phyloP scores from a whole-genome alignment of 1,284 basidiomycete species.

The Mycena sp. region DNA sequence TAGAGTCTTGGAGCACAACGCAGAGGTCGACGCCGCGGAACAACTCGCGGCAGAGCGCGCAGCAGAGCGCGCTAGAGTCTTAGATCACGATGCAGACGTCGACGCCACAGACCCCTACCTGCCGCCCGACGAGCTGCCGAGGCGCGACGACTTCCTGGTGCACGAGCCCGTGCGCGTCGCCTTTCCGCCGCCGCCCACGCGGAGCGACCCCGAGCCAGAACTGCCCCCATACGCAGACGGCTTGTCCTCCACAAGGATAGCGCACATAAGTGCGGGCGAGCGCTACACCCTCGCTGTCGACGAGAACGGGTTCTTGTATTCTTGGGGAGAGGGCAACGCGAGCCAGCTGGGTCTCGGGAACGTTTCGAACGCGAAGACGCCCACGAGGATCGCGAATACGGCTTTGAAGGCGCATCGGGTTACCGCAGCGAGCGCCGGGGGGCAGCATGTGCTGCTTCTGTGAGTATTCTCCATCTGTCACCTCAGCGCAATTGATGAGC shows the following conservation, averaged over 20 bases:
- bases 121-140: not conserved
- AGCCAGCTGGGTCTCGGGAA: slow-evolving; percentile 20
- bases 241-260: slow-evolving; percentile 8
- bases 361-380: slow-evolving; percentile 11
- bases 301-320: not conserved
- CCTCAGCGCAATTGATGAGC: not conserved
- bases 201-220: not conserved
- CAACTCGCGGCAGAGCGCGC: too few species aligned
- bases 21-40: not conserved
- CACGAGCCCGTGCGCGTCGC: not conserved
- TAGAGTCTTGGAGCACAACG: not conserved
- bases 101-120: not conserved
- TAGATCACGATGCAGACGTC: not conserved
- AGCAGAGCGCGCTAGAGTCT: slow-evolving; percentile 50
- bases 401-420: slow-evolving; percentile 6
- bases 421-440: slow-evolving; percentile 4
- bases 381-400: slow-evolving; percentile 13
- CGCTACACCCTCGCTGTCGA: slow-evolving; percentile 16
- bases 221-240: not conserved
- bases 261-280: slow-evolving; percentile 18
- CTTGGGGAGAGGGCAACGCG: slow-evolving; percentile 22
- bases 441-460: slow-evolving; percentile 16
- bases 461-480: not conserved
- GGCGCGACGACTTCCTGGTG: slow-evolving; percentile 1
- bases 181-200: slow-evolving; percentile 4